Evolutionary conservation across 352 stramenopile genomes (phyloP).

Genomic region (Globisporangium echinulatum): DNA sequence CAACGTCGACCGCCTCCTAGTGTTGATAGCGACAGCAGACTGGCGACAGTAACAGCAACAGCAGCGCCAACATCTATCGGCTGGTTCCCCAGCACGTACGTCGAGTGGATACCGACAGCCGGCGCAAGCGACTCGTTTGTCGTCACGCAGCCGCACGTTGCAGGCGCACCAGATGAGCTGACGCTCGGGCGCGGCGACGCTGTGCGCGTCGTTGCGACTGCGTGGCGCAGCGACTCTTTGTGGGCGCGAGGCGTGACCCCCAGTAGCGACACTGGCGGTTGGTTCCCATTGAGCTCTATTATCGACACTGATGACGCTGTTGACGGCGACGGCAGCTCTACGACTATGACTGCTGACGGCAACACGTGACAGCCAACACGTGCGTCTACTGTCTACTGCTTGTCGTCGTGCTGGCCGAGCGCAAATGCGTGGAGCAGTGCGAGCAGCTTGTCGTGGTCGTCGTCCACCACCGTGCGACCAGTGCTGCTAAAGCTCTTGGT

Average conservation of each 20-base stretch:
- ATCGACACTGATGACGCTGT: slow-evolving; percentile 2
- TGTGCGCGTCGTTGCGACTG: slow-evolving; percentile 16
- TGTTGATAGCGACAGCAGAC: not conserved
- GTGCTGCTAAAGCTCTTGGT: slow-evolving; percentile 65
- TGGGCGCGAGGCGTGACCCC: slow-evolving; percentile 13
- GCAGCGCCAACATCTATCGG: slow-evolving; percentile 5
- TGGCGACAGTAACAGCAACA: not conserved
- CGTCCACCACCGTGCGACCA: slow-evolving; percentile 25
- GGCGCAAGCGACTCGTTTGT: not conserved
- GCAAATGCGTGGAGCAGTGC: slow-evolving; percentile 37
- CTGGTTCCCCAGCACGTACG: slow-evolving; percentile 53
- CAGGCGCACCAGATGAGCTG: not conserved
- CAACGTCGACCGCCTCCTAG: not conserved
- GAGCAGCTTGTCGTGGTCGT: slow-evolving; percentile 43
- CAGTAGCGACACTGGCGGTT: slow-evolving; percentile 4
- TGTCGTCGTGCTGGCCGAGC: slow-evolving; percentile 16
- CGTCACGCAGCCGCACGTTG: slow-evolving; percentile 3
- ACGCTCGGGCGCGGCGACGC: slow-evolving; percentile 8
- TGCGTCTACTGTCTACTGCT: not conserved
- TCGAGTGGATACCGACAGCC: slow-evolving; percentile 21
- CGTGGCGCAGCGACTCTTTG: slow-evolving; percentile 18
- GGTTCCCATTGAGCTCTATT: slow-evolving; percentile 24
- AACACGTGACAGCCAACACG: too few species aligned
- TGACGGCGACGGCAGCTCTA: not conserved
- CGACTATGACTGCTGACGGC: too few species aligned